Base-by-base conservation (phyloP, 768 basidiomycete species). In the Suillus variegatus region DNA sequence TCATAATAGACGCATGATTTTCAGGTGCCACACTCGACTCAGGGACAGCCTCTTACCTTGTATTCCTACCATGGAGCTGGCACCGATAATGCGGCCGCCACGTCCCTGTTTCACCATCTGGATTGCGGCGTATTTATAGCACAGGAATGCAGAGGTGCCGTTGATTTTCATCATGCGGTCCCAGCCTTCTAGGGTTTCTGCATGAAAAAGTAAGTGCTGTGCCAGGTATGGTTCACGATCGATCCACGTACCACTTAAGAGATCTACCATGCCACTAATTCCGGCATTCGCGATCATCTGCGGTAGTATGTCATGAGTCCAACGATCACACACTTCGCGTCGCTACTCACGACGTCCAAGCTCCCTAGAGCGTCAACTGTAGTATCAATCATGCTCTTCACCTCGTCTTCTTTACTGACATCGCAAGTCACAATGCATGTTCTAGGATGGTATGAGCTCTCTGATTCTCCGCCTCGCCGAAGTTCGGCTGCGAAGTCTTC, bases 261-360 rank as follows among this genome's bases (percentile, higher is more conserved):
- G 35, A 1, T 44, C 62, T 64, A 49, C 70, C 70, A 66, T 25
- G 63, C 52, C 18, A 58, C 13, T 10, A 70, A 72, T 28, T 13
- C 73, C 74, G 0, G 74, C 74, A 14, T 75, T 75, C 28, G 73
- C 74, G 6, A 75, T 61, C 74, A 75, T 76, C 75, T 71, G 57
- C 20, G 13, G 7, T 6, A 8, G 46, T 4, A 18, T 6, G 2
- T 18, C 12, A n/a, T 51, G 43, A 10, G 18, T 32, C n/a, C 8
- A 22, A 44, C 0, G 12, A 51, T 57, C 13, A 7, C 51, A 1
- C 20, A 13, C 10, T 1, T 0, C 8, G 38, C 16, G 20, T 1
- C 10, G 6, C 12, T 4, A 72, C 84, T 65, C 57, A 84, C 85
- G 20, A 84, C 83, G 65, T 85, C 82, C 22, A 87, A 66, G 4